Evolutionary conservation across 495 filamentous ascomycete species (phyloP), one percentile per base, ranked within the genome.

Genomic region (Penicillium maclennaniae): DNA sequence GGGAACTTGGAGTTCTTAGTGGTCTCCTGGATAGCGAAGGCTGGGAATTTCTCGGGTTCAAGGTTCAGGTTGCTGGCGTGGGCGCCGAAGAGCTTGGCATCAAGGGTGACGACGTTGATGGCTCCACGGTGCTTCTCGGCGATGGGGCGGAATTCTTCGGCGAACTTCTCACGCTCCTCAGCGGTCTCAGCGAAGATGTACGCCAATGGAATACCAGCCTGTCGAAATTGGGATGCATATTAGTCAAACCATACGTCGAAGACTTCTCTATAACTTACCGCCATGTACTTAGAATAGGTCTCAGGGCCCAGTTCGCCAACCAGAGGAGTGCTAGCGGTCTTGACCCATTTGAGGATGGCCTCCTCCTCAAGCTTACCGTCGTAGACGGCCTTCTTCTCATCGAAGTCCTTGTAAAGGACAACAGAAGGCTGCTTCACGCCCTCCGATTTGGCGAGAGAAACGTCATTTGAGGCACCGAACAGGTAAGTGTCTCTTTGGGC

Each of bases 31-130:
- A 99, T 97, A 63, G 92, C 93, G 72, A 99, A 97, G 36, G 93
- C 89, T 40, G 93, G 93, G 86, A 91, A 99, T 68, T 87, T 88
- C 75, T 89, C 87, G 51, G 87, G 81, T 78, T 97, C 90, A 31
- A 99, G 88, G 83, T 99, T 99, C 43, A 99, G 82, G 81, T 99
- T 99, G 60, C 83, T 84, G 55, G 89, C 93, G 75, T 99, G 93
- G 54, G 92, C 90, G 68, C 95, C 95, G 66, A 92, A 99, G 27
- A 89, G 77, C 72, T 89, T 89, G 60, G 93, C 95, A 67, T 99
- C 93, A 63, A 99, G 97, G 59, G 93, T 97, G 54, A 92, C 93
- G 70, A 97, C 91, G 85, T 95, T 97, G 76, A 97, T 82, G 53
- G 80, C 82, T 58, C 92, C 92, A 69, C 87, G 89, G 67, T 79